A percentile compares a stretch with the other conserved stretches of the same genome.
phyloP scores from a whole-genome alignment of 2,329 filamentous ascomycete genomes.

The Cladosporium sphaerospermum region DNA sequence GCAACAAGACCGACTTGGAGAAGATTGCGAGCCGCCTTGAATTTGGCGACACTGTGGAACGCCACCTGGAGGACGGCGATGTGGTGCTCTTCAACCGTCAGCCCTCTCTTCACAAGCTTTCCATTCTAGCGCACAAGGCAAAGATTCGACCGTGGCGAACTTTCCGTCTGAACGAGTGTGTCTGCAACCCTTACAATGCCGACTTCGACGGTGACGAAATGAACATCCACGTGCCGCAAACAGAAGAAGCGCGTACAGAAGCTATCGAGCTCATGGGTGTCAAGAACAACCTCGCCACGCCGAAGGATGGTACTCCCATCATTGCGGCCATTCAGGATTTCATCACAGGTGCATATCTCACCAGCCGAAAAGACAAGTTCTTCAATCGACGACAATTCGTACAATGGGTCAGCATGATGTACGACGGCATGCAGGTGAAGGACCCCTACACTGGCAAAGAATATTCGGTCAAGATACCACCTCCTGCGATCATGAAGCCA shows the following conservation, averaged over 20 bases:
- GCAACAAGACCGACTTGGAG: conserved; percentile 49
- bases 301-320: conserved; percentile 95
- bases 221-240: conserved; percentile 97
- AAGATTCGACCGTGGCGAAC: conserved; percentile 94
- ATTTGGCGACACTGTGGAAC: conserved; percentile 83
- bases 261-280: conserved; percentile 97
- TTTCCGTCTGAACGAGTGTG: conserved; percentile 95
- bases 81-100: conserved; percentile 97
- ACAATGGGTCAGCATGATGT: conserved; percentile 90
- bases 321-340: conserved; percentile 99
- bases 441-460: conserved; percentile 41
- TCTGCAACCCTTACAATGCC: conserved; percentile 95
- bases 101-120: conserved; percentile 94
- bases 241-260: conserved; percentile 90
- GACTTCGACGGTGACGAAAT: conserved; percentile 99
- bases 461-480: conserved; percentile 73
- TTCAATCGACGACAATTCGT: conserved; percentile 84
- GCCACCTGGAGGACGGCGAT: conserved; percentile 90
- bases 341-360: conserved; percentile 86
- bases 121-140: conserved; percentile 92
- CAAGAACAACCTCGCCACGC: conserved; percentile 90
- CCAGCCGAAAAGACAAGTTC: conserved; percentile 90
- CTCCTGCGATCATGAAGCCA: conserved; percentile 80
- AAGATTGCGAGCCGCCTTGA: conserved; percentile 67
- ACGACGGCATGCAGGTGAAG: conserved; percentile 58